Percentiles rank a stretch among this genome's conserved stretches.
Conservation (phyloP, 1,284 basidiomycete species). For the Mixia osmundae region DNA sequence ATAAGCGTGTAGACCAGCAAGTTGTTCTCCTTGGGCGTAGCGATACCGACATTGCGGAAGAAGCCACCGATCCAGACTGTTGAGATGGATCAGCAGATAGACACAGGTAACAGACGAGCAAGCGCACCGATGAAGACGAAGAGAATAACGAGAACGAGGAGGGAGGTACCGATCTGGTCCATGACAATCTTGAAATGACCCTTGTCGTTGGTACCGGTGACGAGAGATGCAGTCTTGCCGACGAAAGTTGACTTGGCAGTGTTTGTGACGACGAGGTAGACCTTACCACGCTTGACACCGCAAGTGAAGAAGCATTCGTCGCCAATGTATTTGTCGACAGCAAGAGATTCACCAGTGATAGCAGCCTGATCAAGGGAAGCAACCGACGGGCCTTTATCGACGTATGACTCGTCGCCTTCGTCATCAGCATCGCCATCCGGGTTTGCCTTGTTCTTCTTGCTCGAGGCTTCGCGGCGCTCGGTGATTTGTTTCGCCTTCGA, state of each 20-base stretch:
- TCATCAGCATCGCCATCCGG: conserved; percentile 19
- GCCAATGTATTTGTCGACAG: conserved; percentile 32
- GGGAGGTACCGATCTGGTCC: conserved; percentile 28
- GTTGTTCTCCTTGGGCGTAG: conserved; percentile 29
- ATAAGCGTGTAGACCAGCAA: conserved; percentile 30
- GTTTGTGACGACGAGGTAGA: conserved; percentile 27
- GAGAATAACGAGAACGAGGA: conserved; percentile 30
- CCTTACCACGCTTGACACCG: conserved; percentile 31
- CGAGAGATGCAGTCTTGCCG: conserved; percentile 28
- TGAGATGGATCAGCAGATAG: conserved; percentile 31
- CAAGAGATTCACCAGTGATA: conserved; percentile 26
- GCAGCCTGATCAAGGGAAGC: conserved; percentile 28
- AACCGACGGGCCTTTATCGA: conserved; percentile 29
- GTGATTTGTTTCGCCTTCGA: conserved; percentile 19
- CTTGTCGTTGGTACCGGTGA: conserved; percentile 23
- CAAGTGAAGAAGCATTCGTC: conserved; percentile 28
- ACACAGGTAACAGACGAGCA: conserved; percentile 19
- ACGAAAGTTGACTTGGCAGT: conserved; percentile 29
- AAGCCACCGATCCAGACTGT: conserved; percentile 14
- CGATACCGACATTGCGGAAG: conserved; percentile 25
- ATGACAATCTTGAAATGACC: conserved; percentile 33
- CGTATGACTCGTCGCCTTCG: conserved; percentile 23
- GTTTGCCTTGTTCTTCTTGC: conserved; percentile 8
- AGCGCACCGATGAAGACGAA: conserved; percentile 29
- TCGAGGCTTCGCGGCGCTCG: conserved; percentile 21